Conservation (phyloP, 1,284 basidiomycete genomes). For the Polyporus tsugae region DNA sequence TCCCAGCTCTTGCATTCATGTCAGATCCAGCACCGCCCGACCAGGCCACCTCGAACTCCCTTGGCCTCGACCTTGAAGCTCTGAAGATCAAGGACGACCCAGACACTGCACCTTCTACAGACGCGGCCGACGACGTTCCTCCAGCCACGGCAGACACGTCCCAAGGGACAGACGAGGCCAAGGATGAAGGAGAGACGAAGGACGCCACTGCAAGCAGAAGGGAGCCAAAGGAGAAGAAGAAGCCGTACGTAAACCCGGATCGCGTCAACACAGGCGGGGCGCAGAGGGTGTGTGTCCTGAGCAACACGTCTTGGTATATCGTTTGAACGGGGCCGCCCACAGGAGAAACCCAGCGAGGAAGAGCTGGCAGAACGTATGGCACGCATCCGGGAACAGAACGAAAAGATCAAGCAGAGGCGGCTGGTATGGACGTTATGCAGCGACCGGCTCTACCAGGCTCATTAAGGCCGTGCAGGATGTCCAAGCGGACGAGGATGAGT, state of each 20-base stretch:
- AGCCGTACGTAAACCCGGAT: conserved; percentile 77
- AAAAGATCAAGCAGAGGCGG: conserved; percentile 81
- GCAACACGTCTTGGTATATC: conserved; percentile 29
- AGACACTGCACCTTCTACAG: conserved; percentile 17
- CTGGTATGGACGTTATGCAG: conserved; percentile 50
- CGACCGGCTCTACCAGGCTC: neutral
- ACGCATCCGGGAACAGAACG: conserved; percentile 79
- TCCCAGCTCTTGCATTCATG: conserved; percentile 24
- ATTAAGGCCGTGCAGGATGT: conserved; percentile 61
- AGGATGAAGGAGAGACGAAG: conserved; percentile 15
- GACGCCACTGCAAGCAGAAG: conserved; percentile 29
- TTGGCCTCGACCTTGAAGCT: conserved; percentile 71
- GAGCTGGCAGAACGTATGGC: conserved; percentile 77
- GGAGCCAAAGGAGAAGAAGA: conserved; percentile 42
- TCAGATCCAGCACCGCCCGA: conserved; percentile 32
- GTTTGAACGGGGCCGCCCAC: conserved; percentile 18
- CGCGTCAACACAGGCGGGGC: conserved; percentile 82
- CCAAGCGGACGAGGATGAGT: conserved; percentile 80
- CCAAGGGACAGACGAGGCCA: conserved; percentile 12
- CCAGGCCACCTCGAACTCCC: conserved; percentile 57
- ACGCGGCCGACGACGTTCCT: conserved; percentile 19
- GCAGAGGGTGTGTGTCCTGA: conserved; percentile 61
- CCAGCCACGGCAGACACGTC: conserved; percentile 20
- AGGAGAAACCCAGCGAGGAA: conserved; percentile 81
- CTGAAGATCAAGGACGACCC: conserved; percentile 44